Evolutionary conservation across 2,329 filamentous ascomycete species (phyloP).

Genomic region (Clathrospora elynae): DNA sequence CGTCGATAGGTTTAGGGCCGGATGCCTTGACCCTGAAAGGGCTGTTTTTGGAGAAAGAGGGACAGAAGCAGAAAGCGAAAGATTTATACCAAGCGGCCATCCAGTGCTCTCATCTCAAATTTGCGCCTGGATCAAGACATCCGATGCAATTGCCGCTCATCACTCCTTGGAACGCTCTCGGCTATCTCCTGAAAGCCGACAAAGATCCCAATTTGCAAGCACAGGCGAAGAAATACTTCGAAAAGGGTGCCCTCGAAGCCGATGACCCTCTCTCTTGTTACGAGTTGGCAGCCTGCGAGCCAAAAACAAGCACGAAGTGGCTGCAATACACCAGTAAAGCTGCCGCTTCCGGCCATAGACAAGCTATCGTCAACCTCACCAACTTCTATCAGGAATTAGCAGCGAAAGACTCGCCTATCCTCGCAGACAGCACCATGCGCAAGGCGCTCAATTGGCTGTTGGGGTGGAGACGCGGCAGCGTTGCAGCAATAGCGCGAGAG

Average conservation of each 20-base stretch:
- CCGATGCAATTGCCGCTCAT: slow-evolving; percentile 34
- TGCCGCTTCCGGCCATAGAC: slow-evolving; percentile 48
- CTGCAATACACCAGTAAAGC: slow-evolving; percentile 54
- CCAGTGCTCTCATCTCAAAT: slow-evolving; percentile 19
- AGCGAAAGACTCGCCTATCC: slow-evolving; percentile 10
- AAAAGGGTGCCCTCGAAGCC: slow-evolving; percentile 45
- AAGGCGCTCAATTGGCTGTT: slow-evolving; percentile 34
- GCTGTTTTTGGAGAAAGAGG: slow-evolving; percentile 36
- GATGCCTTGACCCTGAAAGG: slow-evolving; percentile 40
- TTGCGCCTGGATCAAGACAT: slow-evolving; percentile 20
- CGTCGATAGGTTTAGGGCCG: slow-evolving; percentile 21
- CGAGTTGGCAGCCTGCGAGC: slow-evolving; percentile 39
- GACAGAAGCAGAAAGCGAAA: slow-evolving; percentile 27
- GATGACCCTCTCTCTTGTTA: slow-evolving; percentile 54
- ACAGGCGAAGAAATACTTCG: slow-evolving; percentile 39
- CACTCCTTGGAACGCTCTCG: slow-evolving; percentile 42
- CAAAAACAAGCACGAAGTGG: slow-evolving; percentile 45
- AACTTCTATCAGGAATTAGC: slow-evolving; percentile 50
- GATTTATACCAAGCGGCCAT: slow-evolving; percentile 32
- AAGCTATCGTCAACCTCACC: slow-evolving; percentile 48
- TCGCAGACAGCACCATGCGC: slow-evolving; percentile 16
- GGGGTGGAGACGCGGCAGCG: slow-evolving; percentile 22
- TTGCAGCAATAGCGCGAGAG: slow-evolving; percentile 30
- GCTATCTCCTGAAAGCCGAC: slow-evolving; percentile 26
- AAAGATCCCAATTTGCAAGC: slow-evolving; percentile 19